phyloP scores from a whole-genome alignment of 164 flowering plant genomes.

The Macadamia tetraphylla region DNA sequence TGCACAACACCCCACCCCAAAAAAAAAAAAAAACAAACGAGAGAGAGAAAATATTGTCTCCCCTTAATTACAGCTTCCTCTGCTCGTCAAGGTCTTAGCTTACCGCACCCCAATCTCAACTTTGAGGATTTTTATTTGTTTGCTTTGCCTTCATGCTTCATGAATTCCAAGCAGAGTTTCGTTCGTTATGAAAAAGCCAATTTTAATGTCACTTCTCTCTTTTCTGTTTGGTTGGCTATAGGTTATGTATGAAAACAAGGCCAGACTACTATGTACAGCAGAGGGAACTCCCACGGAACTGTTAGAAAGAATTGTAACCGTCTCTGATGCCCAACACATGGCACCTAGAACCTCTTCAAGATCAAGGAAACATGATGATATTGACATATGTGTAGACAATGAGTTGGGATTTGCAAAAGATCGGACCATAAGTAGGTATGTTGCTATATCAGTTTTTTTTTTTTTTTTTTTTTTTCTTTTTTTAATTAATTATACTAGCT shows the following conservation, averaged over 20 bases:
- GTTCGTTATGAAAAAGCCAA: background rate
- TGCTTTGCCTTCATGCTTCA: too few relatives aligned
- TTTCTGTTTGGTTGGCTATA: constrained; percentile 19
- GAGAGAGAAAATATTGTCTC: too few relatives aligned
- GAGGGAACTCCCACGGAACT: constrained; percentile 72
- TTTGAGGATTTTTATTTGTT: too few relatives aligned
- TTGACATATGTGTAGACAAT: constrained; percentile 88
- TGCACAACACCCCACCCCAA: too few relatives aligned
- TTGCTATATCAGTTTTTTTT: background rate
- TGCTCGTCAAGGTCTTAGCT: too few relatives aligned
- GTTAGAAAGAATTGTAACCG: constrained; percentile 63
- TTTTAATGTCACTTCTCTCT: background rate
- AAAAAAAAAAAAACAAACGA: too few relatives aligned
- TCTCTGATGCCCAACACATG: constrained; percentile 69
- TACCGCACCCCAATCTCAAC: too few relatives aligned
- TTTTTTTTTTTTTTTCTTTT: too few relatives aligned
- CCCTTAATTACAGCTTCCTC: too few relatives aligned
- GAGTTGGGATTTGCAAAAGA: constrained; percentile 97
- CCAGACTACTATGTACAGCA: constrained; percentile 80
- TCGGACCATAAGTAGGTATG: constrained; percentile 93
- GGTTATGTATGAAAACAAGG: constrained; percentile 94
- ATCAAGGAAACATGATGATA: constrained; percentile 68
- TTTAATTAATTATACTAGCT: too few relatives aligned
- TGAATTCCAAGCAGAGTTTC: too few relatives aligned
- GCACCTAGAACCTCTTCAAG: constrained; percentile 92